phyloP scores from a whole-genome alignment of 805 yeast genomes.

The Saturnispora dispora region DNA sequence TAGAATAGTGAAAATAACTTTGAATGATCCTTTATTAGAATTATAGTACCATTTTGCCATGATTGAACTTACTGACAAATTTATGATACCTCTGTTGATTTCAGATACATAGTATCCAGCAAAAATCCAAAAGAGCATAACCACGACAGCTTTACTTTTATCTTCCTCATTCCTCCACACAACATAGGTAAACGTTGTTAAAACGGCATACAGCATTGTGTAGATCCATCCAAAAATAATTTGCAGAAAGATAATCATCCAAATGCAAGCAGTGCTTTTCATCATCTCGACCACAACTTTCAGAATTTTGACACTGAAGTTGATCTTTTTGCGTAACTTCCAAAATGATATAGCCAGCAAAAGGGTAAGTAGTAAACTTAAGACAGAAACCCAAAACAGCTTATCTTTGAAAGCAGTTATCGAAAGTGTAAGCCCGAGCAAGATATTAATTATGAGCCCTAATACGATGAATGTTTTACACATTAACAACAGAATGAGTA shows the following conservation, averaged over 20 bases:
- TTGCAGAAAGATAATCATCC: conserved; percentile 32
- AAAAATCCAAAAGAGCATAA: conserved; percentile 66
- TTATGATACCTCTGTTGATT: conserved; percentile 69
- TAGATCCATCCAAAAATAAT: conserved; percentile 53
- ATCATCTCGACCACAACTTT: conserved; percentile 57
- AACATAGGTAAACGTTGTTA: conserved; percentile 67
- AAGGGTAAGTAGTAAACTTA: conserved; percentile 24
- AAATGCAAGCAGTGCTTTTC: conserved; percentile 57
- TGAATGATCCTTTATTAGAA: conserved; percentile 57
- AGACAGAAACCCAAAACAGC: not conserved
- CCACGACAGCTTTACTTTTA: conserved; percentile 21
- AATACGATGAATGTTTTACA: conserved; percentile 1
- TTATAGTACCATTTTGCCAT: conserved; percentile 89
- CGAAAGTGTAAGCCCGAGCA: not conserved
- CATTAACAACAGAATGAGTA: not conserved
- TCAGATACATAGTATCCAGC: conserved; percentile 80
- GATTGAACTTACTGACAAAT: conserved; percentile 75
- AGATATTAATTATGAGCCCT: conserved; percentile 1
- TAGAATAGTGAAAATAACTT: conserved; percentile 63
- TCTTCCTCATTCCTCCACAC: conserved; percentile 41
- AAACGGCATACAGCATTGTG: conserved; percentile 54
- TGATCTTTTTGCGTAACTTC: conserved; percentile 18
- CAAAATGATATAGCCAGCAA: conserved; percentile 15
- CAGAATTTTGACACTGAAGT: conserved; percentile 22
- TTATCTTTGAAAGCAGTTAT: not conserved